Evolutionary conservation across 202 grass and related monocot species (phyloP).

Genomic region (Hordeum pubiflorum): DNA sequence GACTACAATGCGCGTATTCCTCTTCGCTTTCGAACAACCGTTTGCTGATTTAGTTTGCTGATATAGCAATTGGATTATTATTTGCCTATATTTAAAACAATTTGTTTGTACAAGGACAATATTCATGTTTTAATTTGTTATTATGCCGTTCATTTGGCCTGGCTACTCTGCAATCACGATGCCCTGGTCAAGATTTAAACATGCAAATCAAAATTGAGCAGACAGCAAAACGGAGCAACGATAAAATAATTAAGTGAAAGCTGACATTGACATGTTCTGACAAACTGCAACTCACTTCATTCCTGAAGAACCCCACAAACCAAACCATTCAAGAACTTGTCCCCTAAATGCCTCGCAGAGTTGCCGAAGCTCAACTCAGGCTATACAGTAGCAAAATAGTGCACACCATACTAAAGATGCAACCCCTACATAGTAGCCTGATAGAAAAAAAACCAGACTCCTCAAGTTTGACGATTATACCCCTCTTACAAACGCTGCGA

Average conservation of each 20-base stretch:
- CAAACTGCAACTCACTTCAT: conserved; percentile 23
- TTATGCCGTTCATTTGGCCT: neutral
- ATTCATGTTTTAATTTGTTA: neutral
- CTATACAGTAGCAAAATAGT: conserved; percentile 44
- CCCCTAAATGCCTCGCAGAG: conserved; percentile 19
- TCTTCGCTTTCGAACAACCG: neutral
- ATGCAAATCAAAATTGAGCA: neutral
- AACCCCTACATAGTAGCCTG: conserved; percentile 36
- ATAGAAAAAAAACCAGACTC: conserved; percentile 34
- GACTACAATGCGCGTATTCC: neutral
- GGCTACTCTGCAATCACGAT: neutral
- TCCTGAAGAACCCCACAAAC: conserved; percentile 31
- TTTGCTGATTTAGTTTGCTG: neutral
- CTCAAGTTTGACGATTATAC: neutral
- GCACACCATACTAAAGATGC: conserved; percentile 28
- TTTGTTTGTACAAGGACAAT: neutral
- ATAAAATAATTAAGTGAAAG: neutral
- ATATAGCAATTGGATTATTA: neutral
- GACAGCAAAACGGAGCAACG: neutral
- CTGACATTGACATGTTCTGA: neutral
- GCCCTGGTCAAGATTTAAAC: neutral
- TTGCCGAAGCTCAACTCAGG: conserved; percentile 20
- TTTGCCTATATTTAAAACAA: neutral
- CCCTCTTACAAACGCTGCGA: conserved; percentile 32
- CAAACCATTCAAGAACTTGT: conserved; percentile 34